A percentile compares a stretch with the other conserved stretches of the same genome.
phyloP scores from a whole-genome alignment of 768 basidiomycete species.

The Hygrocybe coccinea region DNA sequence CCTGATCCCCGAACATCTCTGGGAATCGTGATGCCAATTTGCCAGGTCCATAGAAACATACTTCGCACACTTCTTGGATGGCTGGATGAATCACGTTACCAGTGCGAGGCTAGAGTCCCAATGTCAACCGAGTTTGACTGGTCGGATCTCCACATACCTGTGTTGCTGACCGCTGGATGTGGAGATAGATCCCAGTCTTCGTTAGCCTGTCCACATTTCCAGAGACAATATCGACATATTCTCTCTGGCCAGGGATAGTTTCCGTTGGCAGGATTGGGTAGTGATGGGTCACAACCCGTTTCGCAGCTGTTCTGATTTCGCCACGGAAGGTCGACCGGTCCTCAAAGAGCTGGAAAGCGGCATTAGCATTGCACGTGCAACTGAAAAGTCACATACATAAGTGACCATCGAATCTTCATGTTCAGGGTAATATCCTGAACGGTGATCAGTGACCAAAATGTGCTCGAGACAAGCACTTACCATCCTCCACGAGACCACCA shows the following conservation, averaged over 20 bases:
- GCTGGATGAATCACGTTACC: neutral
- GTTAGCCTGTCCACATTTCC: neutral
- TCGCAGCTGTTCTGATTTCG: neutral
- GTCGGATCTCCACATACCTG: too few species aligned
- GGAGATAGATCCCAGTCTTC: too few species aligned
- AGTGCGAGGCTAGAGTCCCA: neutral
- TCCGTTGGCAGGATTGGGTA: neutral
- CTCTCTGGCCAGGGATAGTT: neutral
- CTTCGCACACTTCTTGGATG: neutral
- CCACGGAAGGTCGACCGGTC: neutral
- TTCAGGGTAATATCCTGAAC: neutral
- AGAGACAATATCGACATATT: neutral
- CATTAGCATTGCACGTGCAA: neutral
- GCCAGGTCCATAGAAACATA: neutral
- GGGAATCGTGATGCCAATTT: neutral
- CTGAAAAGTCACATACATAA: neutral
- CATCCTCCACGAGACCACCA: neutral
- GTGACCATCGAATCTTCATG: neutral
- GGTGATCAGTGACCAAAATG: neutral
- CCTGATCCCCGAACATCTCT: neutral
- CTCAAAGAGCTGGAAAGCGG: neutral
- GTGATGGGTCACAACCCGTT: neutral
- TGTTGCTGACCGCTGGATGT: too few species aligned
- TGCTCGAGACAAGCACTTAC: neutral
- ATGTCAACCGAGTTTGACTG: neutral